Base-by-base conservation (phyloP, 148 eudicot genomes). In the Euryodendron excelsum region DNA sequence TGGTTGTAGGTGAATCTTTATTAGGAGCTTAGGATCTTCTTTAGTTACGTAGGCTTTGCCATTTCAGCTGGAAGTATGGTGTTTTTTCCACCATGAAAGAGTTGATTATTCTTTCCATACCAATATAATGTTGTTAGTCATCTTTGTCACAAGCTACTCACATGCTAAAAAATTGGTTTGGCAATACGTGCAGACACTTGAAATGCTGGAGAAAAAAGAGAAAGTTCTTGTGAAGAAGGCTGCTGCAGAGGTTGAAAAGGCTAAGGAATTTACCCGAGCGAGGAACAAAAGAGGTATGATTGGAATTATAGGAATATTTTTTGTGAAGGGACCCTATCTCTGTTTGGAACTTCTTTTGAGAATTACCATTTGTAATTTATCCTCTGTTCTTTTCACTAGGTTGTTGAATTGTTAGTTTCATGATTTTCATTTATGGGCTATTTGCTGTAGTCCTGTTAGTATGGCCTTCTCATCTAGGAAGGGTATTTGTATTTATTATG, bases 171-270 rank as follows among this genome's bases (percentile, higher is more conserved):
- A 39, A 0, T 33, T 75, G 36, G 20, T 74, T n/a, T 31, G 53
- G 4, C 37, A 72, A 75, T 68, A 11, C 77, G 0, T 78, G 78
- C 86, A 93, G 97, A 86, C 97, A 50, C 93, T 91, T 56, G 93
- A 88, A 80, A 93, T 88, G 92, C 84, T 91, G 37, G 95, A 93
- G 91, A 93, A 93, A 80, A 93, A 90, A 84, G 97, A 93, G 80
- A 88, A 86, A 23, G 85, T 93, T 50, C 82, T 93, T 25, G 1
- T 85, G 69, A 93, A 91, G 84, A 93, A 90, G 82, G 97, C 91
- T 81, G 79, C 91, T 45, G 85, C 82, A 17, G 97, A 93, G 85
- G 86, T 91, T 55, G 93, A 88, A 59, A 91, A 77, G 86, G 95
- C 95, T 20, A 91, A 90, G 82, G 96, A 90, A 60, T 90, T 83